phyloP scores from a whole-genome alignment of 805 yeast genomes.

The Pichia cephalocereana region DNA sequence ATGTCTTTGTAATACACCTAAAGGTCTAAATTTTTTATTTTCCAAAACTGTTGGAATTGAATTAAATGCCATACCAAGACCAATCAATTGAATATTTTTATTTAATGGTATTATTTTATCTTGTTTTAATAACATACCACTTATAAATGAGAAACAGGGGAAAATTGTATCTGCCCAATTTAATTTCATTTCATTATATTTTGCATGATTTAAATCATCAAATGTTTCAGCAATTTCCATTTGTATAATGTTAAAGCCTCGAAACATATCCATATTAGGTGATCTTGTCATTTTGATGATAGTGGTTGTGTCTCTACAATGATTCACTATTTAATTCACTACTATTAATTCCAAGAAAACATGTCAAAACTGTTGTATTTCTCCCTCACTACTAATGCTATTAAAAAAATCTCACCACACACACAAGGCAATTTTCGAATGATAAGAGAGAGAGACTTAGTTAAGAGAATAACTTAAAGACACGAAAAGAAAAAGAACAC shows the following conservation, averaged over 20 bases:
- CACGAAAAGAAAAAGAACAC: too few relatives aligned
- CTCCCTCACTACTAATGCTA: too few relatives aligned
- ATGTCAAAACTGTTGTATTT: too few relatives aligned
- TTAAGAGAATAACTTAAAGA: too few relatives aligned
- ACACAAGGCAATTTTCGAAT: too few relatives aligned
- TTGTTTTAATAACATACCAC: conserved; percentile 9
- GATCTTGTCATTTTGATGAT: neutral
- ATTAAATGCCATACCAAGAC: conserved; percentile 14
- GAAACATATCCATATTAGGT: conserved; percentile 6
- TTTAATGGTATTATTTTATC: conserved; percentile 6
- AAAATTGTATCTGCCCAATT: conserved; percentile 17
- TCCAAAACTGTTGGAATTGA: conserved; percentile 9
- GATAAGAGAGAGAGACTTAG: too few relatives aligned
- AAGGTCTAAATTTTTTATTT: conserved; percentile 10
- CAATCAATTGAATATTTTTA: conserved; percentile 12
- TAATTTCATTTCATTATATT: conserved; percentile 11
- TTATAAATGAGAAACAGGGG: conserved; percentile 15
- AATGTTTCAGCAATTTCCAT: conserved; percentile 15
- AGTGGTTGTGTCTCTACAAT: too few relatives aligned
- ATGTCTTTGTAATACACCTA: conserved; percentile 17
- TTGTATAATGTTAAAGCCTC: conserved; percentile 15
- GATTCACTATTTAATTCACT: too few relatives aligned
- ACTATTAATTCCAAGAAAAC: too few relatives aligned
- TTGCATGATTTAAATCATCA: conserved; percentile 13
- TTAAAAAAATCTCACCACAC: too few relatives aligned